Conservation (phyloP, 1,139 yeast species). For the Yarrowia galli region DNA sequence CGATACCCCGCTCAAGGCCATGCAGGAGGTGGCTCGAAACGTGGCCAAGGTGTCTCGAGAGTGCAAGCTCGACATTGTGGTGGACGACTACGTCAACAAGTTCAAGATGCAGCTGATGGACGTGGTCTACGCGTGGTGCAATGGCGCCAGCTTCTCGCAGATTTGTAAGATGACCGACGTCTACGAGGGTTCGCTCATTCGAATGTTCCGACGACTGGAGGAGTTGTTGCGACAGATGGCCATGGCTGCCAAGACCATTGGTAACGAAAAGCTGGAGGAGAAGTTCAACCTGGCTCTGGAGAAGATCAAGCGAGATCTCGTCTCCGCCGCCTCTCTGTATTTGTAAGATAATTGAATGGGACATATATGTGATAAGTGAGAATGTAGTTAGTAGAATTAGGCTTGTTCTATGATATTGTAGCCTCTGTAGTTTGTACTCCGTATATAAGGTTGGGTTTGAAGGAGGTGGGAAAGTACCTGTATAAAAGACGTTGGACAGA, state of each 20-base stretch:
- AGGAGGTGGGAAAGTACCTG: no score
- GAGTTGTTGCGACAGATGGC: conserved; percentile 91
- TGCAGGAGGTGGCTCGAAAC: conserved; percentile 89
- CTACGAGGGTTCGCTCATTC: conserved; percentile 92
- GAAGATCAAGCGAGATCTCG: conserved; percentile 93
- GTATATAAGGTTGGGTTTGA: no score
- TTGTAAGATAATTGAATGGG: conserved; percentile 50
- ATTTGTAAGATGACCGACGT: conserved; percentile 99
- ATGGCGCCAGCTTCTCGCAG: conserved; percentile 94
- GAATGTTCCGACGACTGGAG: conserved; percentile 92
- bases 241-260: conserved; percentile 90
- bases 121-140: conserved; percentile 95
- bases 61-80: conserved; percentile 85
- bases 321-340: conserved; percentile 93
- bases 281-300: conserved; percentile 89
- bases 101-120: conserved; percentile 96
- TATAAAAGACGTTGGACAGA: no score
- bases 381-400: no score
- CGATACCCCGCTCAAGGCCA: conserved; percentile 83
- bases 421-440: no score
- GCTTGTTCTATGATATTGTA: no score
- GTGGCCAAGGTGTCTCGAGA: conserved; percentile 90
- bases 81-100: conserved; percentile 88
- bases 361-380: no score
- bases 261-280: conserved; percentile 81